Base-by-base conservation (phyloP, 192 early-diverging fungal genomes). In the Cetraspora pellucida region DNA sequence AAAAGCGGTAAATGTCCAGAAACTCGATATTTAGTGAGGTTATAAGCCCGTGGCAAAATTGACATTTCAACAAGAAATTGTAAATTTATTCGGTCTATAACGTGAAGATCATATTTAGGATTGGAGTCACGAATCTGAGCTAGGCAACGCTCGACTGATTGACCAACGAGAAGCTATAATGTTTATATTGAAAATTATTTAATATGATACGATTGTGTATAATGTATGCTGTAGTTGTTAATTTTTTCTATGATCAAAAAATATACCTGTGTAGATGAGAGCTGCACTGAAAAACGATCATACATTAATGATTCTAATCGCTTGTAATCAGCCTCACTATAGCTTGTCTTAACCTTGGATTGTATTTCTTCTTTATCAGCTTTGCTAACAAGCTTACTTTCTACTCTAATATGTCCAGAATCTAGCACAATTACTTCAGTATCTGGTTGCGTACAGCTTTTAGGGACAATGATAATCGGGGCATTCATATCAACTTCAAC, bases 401-500 rank as follows among this genome's bases (percentile, higher is more conserved):
- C 90, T 10, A 99, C 91, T 30, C 90, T 86, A 72, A 99, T 93
- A 66, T 94, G 94, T 65, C 98, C 98, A 21, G 93, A 93, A 81
- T 99, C 97, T 21, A 99, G 79, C 2, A 97, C 93, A 17, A 95
- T 85, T 7, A 96, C 92, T 64, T 87, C 81, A 19, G 91, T 80
- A 59, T 90, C 81, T n/a, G 74, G 77, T 25, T 81, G 75, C 1
- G 83, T 86, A 78, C 86, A 89, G 60, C 86, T 84, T 75, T 92
- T 89, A 0, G 96, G 96, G 27, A 99, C 87, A 19, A 97, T 86
- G 85, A 99, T 90, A 57, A 98, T 93, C 2, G 98, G 98, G 5
- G 98, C 98, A 77, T 97, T 95, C 82, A 97, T 90, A 74, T 99
- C 97, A n/a, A 99, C 89, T 55, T 92, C 89, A 11, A 98, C 82